These are phyloP conservation scores for Podospora pseudoanserina DNA, from an alignment of 495 filamentous ascomycete species.

Conservation along the genomic window DNA sequence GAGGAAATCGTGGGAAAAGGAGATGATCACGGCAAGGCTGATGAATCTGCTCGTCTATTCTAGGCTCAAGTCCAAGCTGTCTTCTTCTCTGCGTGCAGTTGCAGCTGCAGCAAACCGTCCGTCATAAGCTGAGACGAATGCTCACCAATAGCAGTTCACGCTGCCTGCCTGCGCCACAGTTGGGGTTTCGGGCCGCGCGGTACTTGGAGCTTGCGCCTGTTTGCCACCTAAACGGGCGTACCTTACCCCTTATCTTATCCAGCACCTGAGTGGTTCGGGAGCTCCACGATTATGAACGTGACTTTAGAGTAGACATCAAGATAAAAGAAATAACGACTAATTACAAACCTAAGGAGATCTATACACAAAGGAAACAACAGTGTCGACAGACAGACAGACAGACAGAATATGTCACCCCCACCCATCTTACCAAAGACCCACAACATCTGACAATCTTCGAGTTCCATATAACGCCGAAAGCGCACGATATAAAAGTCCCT, in stretches of 20 bases:
- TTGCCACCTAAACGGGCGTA: neutral
- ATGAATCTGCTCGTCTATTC: constrained; percentile 2
- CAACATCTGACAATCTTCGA: neutral
- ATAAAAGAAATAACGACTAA: neutral
- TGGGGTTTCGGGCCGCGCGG: neutral
- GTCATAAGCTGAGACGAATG: constrained; percentile 28
- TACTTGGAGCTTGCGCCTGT: neutral
- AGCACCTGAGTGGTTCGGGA: neutral
- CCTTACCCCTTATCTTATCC: neutral
- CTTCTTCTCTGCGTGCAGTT: constrained; percentile 1
- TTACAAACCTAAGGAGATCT: neutral
- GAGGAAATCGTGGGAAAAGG: neutral
- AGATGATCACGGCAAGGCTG: constrained; percentile 4
- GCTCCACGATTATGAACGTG: neutral
- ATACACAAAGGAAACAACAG: neutral
- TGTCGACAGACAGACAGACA: neutral
- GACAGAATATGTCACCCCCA: neutral
- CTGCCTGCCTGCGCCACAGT: constrained; percentile 15
- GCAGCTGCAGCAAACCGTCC: neutral
- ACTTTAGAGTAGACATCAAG: neutral
- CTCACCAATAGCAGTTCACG: constrained; percentile 18
- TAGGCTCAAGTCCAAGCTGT: constrained; percentile 10
- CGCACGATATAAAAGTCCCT: constrained; percentile 1
- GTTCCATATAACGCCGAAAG: constrained; percentile 13
- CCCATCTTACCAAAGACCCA: neutral